These are phyloP conservation scores for Prillingera fragicola DNA, from an alignment of 1,284 basidiomycete species.

Conservation along the genomic window DNA sequence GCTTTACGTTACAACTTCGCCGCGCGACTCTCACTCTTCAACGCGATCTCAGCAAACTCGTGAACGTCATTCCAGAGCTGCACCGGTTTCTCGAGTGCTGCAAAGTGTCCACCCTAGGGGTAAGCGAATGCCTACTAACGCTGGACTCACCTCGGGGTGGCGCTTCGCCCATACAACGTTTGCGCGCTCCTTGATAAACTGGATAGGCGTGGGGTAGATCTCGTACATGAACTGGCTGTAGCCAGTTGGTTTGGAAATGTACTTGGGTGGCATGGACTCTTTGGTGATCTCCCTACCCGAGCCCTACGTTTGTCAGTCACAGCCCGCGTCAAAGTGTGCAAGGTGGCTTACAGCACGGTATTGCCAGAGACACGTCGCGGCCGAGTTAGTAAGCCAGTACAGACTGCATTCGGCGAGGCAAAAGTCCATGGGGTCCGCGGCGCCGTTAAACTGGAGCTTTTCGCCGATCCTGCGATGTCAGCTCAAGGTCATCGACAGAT, in stretches of 20 bases:
- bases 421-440: slow-evolving; percentile 15
- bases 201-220: slow-evolving; percentile 43
- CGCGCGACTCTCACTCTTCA: slow-evolving; percentile 13
- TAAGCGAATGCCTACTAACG: not conserved
- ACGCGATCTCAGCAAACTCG: slow-evolving; percentile 37
- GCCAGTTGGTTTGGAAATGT: slow-evolving; percentile 44
- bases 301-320: slow-evolving; percentile 16
- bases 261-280: slow-evolving; percentile 15
- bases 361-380: slow-evolving; percentile 47
- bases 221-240: slow-evolving; percentile 47
- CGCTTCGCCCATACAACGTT: slow-evolving; percentile 42
- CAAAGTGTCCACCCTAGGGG: slow-evolving; percentile 45
- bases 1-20: slow-evolving; percentile 2
- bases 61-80: slow-evolving; percentile 39
- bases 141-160: slow-evolving; percentile 38
- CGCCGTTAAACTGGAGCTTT: slow-evolving; percentile 31
- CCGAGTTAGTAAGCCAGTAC: slow-evolving; percentile 49
- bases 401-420: slow-evolving; percentile 45
- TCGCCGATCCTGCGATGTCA: slow-evolving; percentile 46
- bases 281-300: slow-evolving; percentile 12
- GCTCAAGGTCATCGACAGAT: not conserved
- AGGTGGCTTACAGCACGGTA: slow-evolving; percentile 44
- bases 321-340: slow-evolving; percentile 11
- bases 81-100: slow-evolving; percentile 50
- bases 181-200: slow-evolving; percentile 39